Percentiles rank a stretch among this genome's conserved stretches.
Evolutionary conservation across 2,329 filamentous ascomycete species (phyloP).

Genomic region (Raffaelea arxii): DNA sequence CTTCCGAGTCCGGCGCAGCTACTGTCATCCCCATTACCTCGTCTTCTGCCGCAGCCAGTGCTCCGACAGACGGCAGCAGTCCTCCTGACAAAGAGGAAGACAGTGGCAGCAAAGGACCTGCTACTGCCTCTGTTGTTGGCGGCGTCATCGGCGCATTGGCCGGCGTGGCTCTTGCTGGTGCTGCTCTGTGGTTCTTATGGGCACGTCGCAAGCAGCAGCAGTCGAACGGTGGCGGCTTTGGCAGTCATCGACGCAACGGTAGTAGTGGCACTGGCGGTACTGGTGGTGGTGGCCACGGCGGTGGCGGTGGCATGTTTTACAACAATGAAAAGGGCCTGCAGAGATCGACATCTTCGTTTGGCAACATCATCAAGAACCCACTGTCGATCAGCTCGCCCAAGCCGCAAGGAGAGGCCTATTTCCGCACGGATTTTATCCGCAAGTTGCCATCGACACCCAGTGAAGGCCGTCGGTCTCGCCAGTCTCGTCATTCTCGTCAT

Average conservation of each 20-base stretch:
- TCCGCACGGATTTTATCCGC: slow-evolving; percentile 45
- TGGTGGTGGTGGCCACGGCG: slow-evolving; percentile 3
- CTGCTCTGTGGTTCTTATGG: slow-evolving; percentile 29
- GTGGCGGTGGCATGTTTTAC: slow-evolving; percentile 9
- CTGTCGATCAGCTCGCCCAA: slow-evolving; percentile 50
- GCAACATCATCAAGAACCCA: slow-evolving; percentile 48
- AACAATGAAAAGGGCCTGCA: slow-evolving; percentile 13
- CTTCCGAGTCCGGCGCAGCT: slow-evolving; percentile 13
- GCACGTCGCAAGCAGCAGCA: slow-evolving; percentile 18
- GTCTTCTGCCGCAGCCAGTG: slow-evolving; percentile 10
- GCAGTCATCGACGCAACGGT: slow-evolving; percentile 4
- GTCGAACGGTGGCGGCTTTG: slow-evolving; percentile 15
- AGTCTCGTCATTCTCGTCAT: neutral
- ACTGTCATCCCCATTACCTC: slow-evolving; percentile 15
- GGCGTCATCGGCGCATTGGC: slow-evolving; percentile 35
- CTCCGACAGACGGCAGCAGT: slow-evolving; percentile 5
- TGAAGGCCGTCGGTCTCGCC: too few relatives aligned
- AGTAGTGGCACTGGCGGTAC: slow-evolving; percentile 1
- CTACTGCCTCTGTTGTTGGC: slow-evolving; percentile 35
- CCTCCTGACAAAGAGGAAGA: slow-evolving; percentile 12
- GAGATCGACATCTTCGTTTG: slow-evolving; percentile 29
- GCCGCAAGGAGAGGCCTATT: slow-evolving; percentile 27
- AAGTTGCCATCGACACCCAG: slow-evolving; percentile 17
- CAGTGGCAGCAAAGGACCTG: slow-evolving; percentile 15
- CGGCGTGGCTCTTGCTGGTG: slow-evolving; percentile 27